phyloP scores from a whole-genome alignment of 2,329 filamentous ascomycete genomes.

The Exophiala sp. region DNA sequence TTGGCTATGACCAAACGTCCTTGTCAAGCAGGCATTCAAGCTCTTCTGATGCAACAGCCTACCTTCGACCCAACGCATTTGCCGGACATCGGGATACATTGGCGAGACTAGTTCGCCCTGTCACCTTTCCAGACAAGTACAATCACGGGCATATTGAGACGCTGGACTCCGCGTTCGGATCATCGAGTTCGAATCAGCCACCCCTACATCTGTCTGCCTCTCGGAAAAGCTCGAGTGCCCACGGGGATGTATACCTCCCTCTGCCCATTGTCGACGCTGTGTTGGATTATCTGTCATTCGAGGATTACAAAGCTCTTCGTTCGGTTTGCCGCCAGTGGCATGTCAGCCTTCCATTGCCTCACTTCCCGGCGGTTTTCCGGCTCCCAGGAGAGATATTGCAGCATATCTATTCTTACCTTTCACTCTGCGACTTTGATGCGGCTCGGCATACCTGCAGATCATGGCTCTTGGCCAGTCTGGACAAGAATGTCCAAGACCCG shows the following conservation, averaged over 20 bases:
- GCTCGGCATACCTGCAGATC: slow-evolving; percentile 57
- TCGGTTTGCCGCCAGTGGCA: slow-evolving; percentile 25
- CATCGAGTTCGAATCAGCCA: slow-evolving; percentile 1
- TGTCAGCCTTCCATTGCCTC: slow-evolving; percentile 14
- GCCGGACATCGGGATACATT: slow-evolving; percentile 27
- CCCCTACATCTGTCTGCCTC: background rate
- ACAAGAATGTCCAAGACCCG: slow-evolving; percentile 46
- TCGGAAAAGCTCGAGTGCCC: background rate
- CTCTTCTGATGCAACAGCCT: slow-evolving; percentile 15
- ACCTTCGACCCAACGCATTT: slow-evolving; percentile 20
- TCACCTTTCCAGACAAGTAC: background rate
- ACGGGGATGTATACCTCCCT: slow-evolving; percentile 13
- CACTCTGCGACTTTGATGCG: slow-evolving; percentile 55
- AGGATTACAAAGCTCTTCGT: slow-evolving; percentile 24
- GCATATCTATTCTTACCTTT: slow-evolving; percentile 44
- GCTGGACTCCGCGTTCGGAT: background rate
- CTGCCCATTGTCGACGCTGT: slow-evolving; percentile 12
- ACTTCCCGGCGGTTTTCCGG: slow-evolving; percentile 17
- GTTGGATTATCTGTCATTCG: slow-evolving; percentile 15
- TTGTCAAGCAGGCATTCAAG: slow-evolving; percentile 13
- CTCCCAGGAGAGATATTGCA: slow-evolving; percentile 49
- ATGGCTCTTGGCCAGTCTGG: slow-evolving; percentile 60
- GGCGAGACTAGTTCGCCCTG: slow-evolving; percentile 16
- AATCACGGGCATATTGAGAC: background rate
- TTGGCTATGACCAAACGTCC: background rate